Evolutionary conservation across 1,284 basidiomycete genomes (phyloP), one percentile per base, ranked within the genome.

Genomic region (Fomitopsis schrenkii): DNA sequence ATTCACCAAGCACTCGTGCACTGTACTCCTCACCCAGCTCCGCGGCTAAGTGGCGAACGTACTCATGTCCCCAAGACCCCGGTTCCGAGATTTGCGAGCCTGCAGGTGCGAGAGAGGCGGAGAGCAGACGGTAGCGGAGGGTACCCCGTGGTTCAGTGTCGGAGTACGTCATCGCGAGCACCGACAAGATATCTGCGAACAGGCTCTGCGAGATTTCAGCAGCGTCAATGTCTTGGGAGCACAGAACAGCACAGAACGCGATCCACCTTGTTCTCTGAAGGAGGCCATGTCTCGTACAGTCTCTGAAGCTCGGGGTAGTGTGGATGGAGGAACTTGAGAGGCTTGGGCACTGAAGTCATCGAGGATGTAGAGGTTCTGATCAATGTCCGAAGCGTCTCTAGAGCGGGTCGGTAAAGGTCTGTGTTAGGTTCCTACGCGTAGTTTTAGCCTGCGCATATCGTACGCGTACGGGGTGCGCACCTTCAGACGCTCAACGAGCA

Each of bases 311-410:
- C 91, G 46, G 92, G 91, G 75, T 97, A 99, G 73, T 96, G 92
- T 33, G 96, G 97, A 63, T 96, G 90, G 55, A 99, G 85, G 79
- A 99, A 99, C 78, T 99, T 99, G 65, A 99, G 85, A 40, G 97
- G 97, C 80, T 99, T 99, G 3, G 97, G 97, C 14, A 99, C 97
- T 15, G 94, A 97, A n/a, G 97, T 99, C 97, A 99, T 98, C 7
- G 95, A 98, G 22, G 94, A 97, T 4, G 97, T 99, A 26, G 95
- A 96, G 4, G 97, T 98, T 71, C 95, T 83, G 71, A 99, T 99
- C 44, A 99, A 81, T 26, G 93, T 97, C 60, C 97, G 86, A 17
- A 99, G 82, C 2, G 94, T 95, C 78, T 99, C 97, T 36, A 99
- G 83, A 19, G 97, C 95, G 33, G 97, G 91, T 28, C 90, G 83